Conservation (phyloP, 352 stramenopile species). For the Salisapilia sapeloensis region DNA sequence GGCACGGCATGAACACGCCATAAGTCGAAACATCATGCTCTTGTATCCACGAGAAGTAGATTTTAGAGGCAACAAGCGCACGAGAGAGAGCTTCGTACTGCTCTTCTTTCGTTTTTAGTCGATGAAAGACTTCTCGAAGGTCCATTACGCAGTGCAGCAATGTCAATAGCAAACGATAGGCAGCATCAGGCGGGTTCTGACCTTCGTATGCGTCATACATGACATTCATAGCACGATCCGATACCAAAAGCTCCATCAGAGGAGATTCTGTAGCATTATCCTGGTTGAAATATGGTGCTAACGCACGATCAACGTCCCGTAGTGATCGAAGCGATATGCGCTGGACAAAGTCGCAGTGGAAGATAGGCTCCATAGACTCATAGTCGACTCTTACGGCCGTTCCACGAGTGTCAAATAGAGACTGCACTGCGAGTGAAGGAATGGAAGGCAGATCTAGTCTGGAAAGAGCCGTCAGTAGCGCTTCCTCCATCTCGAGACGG, state of each 20-base stretch:
- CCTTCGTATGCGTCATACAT: slow-evolving; percentile 15
- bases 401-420: slow-evolving; percentile 52
- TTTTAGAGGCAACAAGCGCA: slow-evolving; percentile 46
- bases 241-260: slow-evolving; percentile 47
- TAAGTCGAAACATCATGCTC: slow-evolving; percentile 65
- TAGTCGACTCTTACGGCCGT: slow-evolving; percentile 14
- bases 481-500: slow-evolving; percentile 32
- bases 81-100: slow-evolving; percentile 26
- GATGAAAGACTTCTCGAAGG: slow-evolving; percentile 33
- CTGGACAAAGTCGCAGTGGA: too few species aligned
- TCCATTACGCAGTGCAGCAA: slow-evolving; percentile 40
- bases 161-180: slow-evolving; percentile 49
- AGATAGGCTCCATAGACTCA: too few species aligned
- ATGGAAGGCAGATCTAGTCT: slow-evolving; percentile 38
- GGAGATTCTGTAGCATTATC: slow-evolving; percentile 2
- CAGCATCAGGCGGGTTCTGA: slow-evolving; percentile 10
- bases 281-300: too few species aligned
- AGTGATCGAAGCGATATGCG: too few species aligned
- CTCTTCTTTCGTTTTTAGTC: slow-evolving; percentile 11
- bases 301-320: too few species aligned
- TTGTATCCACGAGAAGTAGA: slow-evolving; percentile 70
- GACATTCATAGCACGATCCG: slow-evolving; percentile 23
- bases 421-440: slow-evolving; percentile 20
- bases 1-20: slow-evolving; percentile 71
- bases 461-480: slow-evolving; percentile 37